Evolutionary conservation across 2,329 filamentous ascomycete genomes (phyloP).

Genomic region (Emmonsiellopsis sp.): DNA sequence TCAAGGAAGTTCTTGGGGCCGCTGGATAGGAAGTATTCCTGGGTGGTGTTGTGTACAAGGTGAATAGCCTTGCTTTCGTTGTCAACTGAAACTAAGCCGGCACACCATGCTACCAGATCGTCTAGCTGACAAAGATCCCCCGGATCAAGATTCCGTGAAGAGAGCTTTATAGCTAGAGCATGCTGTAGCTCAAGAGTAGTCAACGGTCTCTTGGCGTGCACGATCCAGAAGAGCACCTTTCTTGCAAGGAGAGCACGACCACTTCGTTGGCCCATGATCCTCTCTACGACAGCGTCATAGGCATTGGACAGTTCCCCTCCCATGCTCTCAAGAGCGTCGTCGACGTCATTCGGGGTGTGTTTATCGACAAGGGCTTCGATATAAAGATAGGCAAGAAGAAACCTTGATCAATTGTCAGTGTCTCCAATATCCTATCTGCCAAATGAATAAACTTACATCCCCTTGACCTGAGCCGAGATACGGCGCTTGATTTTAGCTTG

Average conservation of each 20-base stretch:
- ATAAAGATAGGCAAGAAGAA: neutral
- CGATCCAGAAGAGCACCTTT: neutral
- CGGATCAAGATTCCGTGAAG: constrained; percentile 8
- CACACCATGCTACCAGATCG: constrained; percentile 12
- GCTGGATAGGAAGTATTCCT: constrained; percentile 35
- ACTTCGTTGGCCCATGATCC: constrained; percentile 13
- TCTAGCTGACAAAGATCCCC: constrained; percentile 1
- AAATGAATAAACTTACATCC: constrained; percentile 10
- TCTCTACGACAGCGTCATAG: constrained; percentile 13
- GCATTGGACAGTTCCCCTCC: constrained; percentile 9
- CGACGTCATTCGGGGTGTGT: neutral
- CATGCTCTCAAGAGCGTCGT: constrained; percentile 11
- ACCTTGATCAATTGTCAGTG: neutral
- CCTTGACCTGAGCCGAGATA: constrained; percentile 15
- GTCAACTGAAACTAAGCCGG: constrained; percentile 15
- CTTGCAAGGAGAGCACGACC: constrained; percentile 7
- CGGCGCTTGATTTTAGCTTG: constrained; percentile 10
- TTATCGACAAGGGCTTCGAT: neutral
- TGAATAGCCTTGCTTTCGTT: constrained; percentile 11
- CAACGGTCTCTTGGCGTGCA: constrained; percentile 9
- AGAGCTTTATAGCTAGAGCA: constrained; percentile 13
- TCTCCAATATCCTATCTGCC: neutral
- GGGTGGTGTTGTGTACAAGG: constrained; percentile 31
- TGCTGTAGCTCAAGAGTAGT: constrained; percentile 15
- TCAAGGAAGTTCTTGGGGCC: constrained; percentile 18